These are phyloP conservation scores for Omphalea diandra DNA, from an alignment of 441 rosid species.

Conservation along the genomic window DNA sequence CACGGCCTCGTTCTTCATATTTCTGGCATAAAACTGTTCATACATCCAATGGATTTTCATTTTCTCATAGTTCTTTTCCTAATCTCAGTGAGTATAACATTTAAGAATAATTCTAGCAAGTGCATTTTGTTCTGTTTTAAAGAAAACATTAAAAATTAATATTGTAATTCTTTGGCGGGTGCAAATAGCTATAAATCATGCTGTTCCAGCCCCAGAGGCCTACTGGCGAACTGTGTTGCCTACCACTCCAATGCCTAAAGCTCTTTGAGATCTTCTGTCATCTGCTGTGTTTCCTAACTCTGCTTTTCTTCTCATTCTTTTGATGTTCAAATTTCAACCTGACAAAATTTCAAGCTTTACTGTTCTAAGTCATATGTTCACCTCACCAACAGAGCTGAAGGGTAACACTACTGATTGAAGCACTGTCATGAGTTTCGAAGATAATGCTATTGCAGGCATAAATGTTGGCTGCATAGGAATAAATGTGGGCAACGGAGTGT, in stretches of 20 bases:
- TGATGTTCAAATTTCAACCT: no score
- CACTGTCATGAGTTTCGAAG: neutral
- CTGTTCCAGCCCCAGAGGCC: neutral
- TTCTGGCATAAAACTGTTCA: neutral
- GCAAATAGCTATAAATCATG: neutral
- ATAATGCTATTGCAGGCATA: neutral
- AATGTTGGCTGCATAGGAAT: neutral
- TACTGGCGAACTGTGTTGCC: constrained; percentile 20
- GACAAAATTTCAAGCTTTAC: no score
- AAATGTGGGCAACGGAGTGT: constrained; percentile 8
- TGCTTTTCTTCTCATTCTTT: neutral
- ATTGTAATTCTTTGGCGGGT: constrained; percentile 9
- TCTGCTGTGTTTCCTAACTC: constrained; percentile 2
- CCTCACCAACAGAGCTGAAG: constrained; percentile 3
- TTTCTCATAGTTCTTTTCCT: neutral
- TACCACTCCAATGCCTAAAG: constrained; percentile 11
- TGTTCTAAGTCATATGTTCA: neutral
- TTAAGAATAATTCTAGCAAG: neutral
- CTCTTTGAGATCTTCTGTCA: constrained; percentile 10
- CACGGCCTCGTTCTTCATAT: neutral
- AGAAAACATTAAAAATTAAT: neutral
- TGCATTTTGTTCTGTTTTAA: neutral
- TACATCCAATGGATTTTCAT: constrained; percentile 12
- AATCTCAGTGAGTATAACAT: constrained; percentile 6
- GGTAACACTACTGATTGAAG: neutral